Conservation (phyloP, 805 yeast genomes). For the Candida ponderosae region DNA sequence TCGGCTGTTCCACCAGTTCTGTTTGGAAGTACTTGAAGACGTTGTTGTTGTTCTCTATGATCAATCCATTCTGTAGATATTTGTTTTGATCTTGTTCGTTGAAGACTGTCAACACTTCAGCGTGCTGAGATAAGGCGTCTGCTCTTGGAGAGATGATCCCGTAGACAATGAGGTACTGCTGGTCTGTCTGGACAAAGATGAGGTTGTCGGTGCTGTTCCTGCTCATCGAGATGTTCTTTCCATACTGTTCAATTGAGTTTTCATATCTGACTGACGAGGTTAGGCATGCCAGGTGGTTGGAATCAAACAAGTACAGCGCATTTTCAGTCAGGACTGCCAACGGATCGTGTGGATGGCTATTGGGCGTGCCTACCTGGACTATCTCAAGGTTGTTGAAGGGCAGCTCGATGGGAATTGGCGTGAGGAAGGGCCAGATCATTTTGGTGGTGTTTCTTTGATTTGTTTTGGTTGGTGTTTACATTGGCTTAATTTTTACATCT, state of each 20-base stretch:
- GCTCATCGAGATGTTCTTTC: constrained; percentile 24
- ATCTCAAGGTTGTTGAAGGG: background rate
- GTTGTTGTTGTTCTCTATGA: constrained; percentile 6
- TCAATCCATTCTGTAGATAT: constrained; percentile 18
- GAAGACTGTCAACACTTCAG: constrained; percentile 13
- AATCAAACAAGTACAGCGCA: constrained; percentile 24
- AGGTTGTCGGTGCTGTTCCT: constrained; percentile 17
- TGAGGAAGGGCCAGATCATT: constrained; percentile 10
- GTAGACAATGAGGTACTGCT: constrained; percentile 29
- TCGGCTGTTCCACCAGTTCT: constrained; percentile 14
- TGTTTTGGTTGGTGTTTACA: no score
- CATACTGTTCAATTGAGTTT: constrained; percentile 30
- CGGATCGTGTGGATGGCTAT: constrained; percentile 1
- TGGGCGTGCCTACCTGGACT: background rate
- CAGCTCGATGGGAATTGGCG: constrained; percentile 2
- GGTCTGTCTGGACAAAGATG: constrained; percentile 27
- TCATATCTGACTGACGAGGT: constrained; percentile 25
- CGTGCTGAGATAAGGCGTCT: constrained; percentile 2
- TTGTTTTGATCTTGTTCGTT: constrained; percentile 7
- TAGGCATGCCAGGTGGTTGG: constrained; percentile 24
- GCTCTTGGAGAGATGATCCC: constrained; percentile 11
- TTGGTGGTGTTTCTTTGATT: background rate
- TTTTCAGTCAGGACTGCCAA: constrained; percentile 24
- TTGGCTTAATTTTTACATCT: no score
- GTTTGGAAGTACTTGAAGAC: constrained; percentile 7